A percentile compares a stretch with the other conserved stretches of the same genome.
phyloP scores from a whole-genome alignment of 1,139 yeast genomes.

The Chernovozyma sophiae-reginae region DNA sequence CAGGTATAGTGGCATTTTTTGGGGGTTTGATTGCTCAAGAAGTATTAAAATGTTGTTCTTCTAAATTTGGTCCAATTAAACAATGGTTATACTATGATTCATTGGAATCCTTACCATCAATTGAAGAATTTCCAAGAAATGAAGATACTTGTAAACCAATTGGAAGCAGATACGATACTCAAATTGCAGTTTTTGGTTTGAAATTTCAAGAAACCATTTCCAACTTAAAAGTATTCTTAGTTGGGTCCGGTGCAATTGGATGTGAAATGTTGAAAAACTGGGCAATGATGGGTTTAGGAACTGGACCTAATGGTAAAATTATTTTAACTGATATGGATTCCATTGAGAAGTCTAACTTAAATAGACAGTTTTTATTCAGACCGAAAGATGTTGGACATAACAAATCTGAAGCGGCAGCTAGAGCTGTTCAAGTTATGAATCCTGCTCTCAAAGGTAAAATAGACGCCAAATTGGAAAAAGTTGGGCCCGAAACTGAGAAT shows the following conservation, averaged over 20 bases:
- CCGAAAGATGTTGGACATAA: constrained; percentile 90
- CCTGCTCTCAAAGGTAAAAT: constrained; percentile 79
- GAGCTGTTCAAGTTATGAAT: constrained; percentile 80
- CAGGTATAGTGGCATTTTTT: constrained; percentile 82
- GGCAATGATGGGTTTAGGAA: constrained; percentile 95
- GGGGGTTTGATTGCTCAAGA: constrained; percentile 98
- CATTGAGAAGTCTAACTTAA: constrained; percentile 91
- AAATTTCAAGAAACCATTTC: constrained; percentile 69
- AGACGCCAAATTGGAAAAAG: constrained; percentile 75
- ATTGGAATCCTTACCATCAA: constrained; percentile 77
- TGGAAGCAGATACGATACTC: constrained; percentile 84
- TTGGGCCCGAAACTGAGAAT: constrained; percentile 88
- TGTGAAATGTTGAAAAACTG: constrained; percentile 98
- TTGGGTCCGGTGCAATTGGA: constrained; percentile 99
- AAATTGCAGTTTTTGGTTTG: constrained; percentile 89
- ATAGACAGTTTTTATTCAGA: constrained; percentile 93
- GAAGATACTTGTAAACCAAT: constrained; percentile 71
- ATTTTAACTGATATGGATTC: constrained; percentile 89
- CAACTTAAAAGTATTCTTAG: constrained; percentile 80
- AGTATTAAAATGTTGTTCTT: constrained; percentile 89
- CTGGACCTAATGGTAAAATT: constrained; percentile 86
- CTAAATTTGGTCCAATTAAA: constrained; percentile 86
- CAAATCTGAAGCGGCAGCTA: constrained; percentile 88
- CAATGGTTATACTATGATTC: constrained; percentile 95
- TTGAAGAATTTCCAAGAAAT: constrained; percentile 54